These are phyloP conservation scores for Orbilia blumenaviensis DNA, from an alignment of 2,329 filamentous ascomycete species.

Conservation along the genomic window DNA sequence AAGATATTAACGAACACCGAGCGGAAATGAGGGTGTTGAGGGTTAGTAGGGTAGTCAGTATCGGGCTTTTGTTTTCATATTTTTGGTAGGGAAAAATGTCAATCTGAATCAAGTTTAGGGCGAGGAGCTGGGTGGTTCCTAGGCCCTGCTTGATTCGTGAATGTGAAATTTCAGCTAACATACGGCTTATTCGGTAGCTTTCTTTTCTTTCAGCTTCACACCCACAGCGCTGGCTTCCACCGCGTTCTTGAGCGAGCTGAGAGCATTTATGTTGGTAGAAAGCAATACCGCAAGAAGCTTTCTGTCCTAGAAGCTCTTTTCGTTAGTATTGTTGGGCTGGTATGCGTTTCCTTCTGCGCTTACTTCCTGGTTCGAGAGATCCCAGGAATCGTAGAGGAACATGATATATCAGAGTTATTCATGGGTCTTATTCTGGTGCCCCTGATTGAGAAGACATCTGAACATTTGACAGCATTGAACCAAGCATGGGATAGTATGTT, in stretches of 20 bases:
- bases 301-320: slow-evolving; percentile 27
- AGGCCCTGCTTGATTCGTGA: no score
- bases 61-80: slow-evolving; percentile 43
- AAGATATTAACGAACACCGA: slow-evolving; percentile 12
- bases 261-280: slow-evolving; percentile 18
- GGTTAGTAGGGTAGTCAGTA: slow-evolving; percentile 44
- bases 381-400: slow-evolving; percentile 51
- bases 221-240: slow-evolving; percentile 25
- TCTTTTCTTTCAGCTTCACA: slow-evolving; percentile 34
- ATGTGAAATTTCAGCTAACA: slow-evolving; percentile 27
- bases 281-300: slow-evolving; percentile 36
- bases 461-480: slow-evolving; percentile 83
- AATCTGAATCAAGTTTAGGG: background rate
- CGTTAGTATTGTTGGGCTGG: slow-evolving; percentile 3
- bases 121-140: no score
- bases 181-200: slow-evolving; percentile 41
- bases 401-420: slow-evolving; percentile 67
- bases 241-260: slow-evolving; percentile 29
- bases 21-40: slow-evolving; percentile 14
- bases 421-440: slow-evolving; percentile 79
- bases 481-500: slow-evolving; percentile 77
- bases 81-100: slow-evolving; percentile 18
- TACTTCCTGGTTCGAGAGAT: slow-evolving; percentile 40
- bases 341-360: slow-evolving; percentile 29
- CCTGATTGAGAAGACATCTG: slow-evolving; percentile 84